Conservation (phyloP, 768 basidiomycete species). For the Galerina sulciceps region DNA sequence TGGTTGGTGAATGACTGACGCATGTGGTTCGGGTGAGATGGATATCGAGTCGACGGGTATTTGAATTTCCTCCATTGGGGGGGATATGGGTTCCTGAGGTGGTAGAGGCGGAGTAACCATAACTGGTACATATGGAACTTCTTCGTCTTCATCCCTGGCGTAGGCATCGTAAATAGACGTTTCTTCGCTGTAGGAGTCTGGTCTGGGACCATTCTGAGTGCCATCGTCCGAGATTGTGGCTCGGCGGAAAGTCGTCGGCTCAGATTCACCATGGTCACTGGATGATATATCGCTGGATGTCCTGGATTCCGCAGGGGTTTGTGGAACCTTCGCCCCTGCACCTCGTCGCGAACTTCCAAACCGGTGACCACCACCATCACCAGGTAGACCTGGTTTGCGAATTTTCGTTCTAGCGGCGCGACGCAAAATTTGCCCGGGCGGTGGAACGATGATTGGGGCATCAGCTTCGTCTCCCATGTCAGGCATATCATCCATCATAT, state of each 20-base stretch:
- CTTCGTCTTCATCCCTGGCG: slow-evolving; percentile 58
- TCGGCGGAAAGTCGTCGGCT: slow-evolving; percentile 40
- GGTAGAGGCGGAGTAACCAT: not conserved
- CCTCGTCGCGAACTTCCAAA: slow-evolving; percentile 60
- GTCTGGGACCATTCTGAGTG: slow-evolving; percentile 40
- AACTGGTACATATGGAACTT: slow-evolving; percentile 32
- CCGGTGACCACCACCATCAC: slow-evolving; percentile 83
- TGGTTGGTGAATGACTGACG: slow-evolving; percentile 66
- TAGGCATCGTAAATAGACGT: slow-evolving; percentile 87
- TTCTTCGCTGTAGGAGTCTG: slow-evolving; percentile 84
- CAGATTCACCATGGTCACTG: slow-evolving; percentile 66
- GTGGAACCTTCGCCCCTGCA: slow-evolving; percentile 30
- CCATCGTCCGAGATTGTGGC: slow-evolving; percentile 55
- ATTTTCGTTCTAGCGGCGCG: slow-evolving; percentile 95
- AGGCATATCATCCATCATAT: slow-evolving; percentile 68
- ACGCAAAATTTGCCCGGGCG: slow-evolving; percentile 87
- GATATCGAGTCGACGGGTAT: slow-evolving; percentile 13
- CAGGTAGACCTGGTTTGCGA: slow-evolving; percentile 78
- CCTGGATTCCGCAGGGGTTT: slow-evolving; percentile 45
- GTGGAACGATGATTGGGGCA: slow-evolving; percentile 88
- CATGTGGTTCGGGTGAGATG: slow-evolving; percentile 18
- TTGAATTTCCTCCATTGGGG: slow-evolving; percentile 18
- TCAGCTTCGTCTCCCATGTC: slow-evolving; percentile 82
- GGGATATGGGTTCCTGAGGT: slow-evolving; percentile 12
- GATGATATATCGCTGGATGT: slow-evolving; percentile 75